Percentiles rank a stretch among this genome's conserved stretches.
phyloP scores from a whole-genome alignment of 2,329 filamentous ascomycete species.

The Cladorrhinum sp. region DNA sequence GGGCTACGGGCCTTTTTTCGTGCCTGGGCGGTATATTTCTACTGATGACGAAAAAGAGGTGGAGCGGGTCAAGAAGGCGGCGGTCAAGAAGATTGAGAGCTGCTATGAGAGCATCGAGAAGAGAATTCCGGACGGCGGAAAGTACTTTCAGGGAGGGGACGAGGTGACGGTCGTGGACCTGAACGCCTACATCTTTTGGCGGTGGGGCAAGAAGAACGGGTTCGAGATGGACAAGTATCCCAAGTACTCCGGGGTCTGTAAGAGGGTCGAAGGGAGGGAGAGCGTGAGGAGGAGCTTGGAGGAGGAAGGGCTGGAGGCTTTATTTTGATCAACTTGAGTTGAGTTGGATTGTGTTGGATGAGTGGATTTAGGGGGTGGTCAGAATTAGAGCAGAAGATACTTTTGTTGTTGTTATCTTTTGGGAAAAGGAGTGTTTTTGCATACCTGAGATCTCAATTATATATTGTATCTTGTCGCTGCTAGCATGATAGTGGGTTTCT shows the following conservation, averaged over 20 bases:
- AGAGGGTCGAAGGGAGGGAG: not conserved
- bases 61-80: not conserved
- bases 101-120: not conserved
- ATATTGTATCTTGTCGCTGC: too few relatives aligned
- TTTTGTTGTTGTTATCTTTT: too few relatives aligned
- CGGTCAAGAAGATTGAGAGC: not conserved
- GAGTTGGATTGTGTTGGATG: too few relatives aligned
- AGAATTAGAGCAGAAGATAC: too few relatives aligned
- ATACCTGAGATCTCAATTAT: too few relatives aligned
- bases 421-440: too few relatives aligned
- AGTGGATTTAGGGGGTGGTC: too few relatives aligned
- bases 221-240: not conserved
- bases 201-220: not conserved
- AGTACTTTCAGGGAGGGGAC: not conserved
- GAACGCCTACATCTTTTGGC: not conserved
- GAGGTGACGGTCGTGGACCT: not conserved
- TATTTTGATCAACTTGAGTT: too few relatives aligned
- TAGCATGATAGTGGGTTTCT: too few relatives aligned
- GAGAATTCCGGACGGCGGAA: not conserved
- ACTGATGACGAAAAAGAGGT: not conserved
- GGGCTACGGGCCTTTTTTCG: not conserved
- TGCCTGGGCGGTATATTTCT: not conserved
- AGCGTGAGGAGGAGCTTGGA: not conserved
- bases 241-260: not conserved
- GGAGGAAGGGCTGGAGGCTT: not conserved